phyloP scores from a whole-genome alignment of 2,329 filamentous ascomycete genomes.

The Chaetomiaceae sp. region DNA sequence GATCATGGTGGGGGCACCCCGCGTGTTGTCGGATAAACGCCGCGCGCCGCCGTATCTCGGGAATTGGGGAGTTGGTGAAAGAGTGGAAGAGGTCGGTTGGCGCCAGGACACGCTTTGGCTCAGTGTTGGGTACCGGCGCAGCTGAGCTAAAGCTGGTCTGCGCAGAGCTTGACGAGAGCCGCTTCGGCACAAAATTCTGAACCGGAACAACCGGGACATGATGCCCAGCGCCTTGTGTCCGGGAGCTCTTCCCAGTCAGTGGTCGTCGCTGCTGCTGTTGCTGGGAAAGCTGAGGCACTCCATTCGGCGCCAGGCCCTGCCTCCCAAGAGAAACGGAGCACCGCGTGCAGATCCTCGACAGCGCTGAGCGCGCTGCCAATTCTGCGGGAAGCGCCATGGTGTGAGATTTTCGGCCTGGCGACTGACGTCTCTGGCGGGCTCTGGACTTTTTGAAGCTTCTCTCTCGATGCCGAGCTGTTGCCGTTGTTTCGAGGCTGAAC shows the following conservation, averaged over 20 bases:
- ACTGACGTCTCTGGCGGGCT: background rate
- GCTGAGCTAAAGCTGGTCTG: conserved; percentile 12
- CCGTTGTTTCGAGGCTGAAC: conserved; percentile 5
- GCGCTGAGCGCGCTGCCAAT: conserved; percentile 35
- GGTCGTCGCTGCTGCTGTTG: conserved; percentile 19
- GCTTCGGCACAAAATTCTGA: conserved; percentile 6
- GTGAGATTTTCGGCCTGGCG: background rate
- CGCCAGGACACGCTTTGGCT: conserved; percentile 40
- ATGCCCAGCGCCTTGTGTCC: background rate
- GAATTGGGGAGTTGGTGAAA: conserved; percentile 81
- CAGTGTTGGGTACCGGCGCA: background rate
- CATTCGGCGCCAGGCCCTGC: conserved; percentile 24
- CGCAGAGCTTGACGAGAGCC: conserved; percentile 17
- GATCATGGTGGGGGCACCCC: conserved; percentile 84
- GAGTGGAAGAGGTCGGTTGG: conserved; percentile 88
- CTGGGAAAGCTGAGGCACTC: conserved; percentile 13
- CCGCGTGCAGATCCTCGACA: conserved; percentile 35
- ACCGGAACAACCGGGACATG: background rate
- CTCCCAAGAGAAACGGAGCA: conserved; percentile 33
- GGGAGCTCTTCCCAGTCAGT: conserved; percentile 11
- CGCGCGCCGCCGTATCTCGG: conserved; percentile 79
- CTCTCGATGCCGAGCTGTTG: conserved; percentile 1
- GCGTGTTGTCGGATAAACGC: conserved; percentile 91
- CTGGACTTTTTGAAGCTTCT: conserved; percentile 7
- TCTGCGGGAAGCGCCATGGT: conserved; percentile 29